Evolutionary conservation across 2,329 filamentous ascomycete genomes (phyloP).

Genomic region (Verticillium klebahnii): DNA sequence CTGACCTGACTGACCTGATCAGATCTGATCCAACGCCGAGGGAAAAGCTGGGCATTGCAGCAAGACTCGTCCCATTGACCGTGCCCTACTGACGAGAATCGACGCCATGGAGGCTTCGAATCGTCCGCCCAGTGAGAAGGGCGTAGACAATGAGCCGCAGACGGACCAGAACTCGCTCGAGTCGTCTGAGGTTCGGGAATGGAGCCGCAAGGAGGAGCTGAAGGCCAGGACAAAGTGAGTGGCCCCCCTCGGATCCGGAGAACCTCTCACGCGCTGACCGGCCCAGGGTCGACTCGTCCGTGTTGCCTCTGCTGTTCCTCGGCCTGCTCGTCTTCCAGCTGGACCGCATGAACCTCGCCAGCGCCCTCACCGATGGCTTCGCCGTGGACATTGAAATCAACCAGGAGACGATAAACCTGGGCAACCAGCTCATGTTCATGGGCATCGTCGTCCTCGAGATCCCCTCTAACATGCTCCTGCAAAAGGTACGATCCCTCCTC

Average conservation of each 20-base stretch:
- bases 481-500: constrained; percentile 15
- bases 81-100: background rate
- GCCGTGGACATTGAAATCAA: constrained; percentile 34
- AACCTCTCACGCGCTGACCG: background rate
- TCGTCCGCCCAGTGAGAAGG: background rate
- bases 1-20: background rate
- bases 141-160: constrained; percentile 6
- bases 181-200: constrained; percentile 6
- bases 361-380: constrained; percentile 44
- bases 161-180: constrained; percentile 8
- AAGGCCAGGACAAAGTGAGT: constrained; percentile 14
- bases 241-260: background rate
- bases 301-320: constrained; percentile 43
- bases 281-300: constrained; percentile 37
- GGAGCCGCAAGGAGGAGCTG: constrained; percentile 11
- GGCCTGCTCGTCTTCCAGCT: constrained; percentile 47
- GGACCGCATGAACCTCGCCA: constrained; percentile 48
- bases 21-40: background rate
- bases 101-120: background rate
- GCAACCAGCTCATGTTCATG: constrained; percentile 49
- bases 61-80: background rate
- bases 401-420: constrained; percentile 45
- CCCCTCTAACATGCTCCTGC: constrained; percentile 43
- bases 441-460: constrained; percentile 46
- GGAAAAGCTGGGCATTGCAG: background rate